Evolutionary conservation across 2,329 filamentous ascomycete species (phyloP).

Genomic region (Cadophora gregata): DNA sequence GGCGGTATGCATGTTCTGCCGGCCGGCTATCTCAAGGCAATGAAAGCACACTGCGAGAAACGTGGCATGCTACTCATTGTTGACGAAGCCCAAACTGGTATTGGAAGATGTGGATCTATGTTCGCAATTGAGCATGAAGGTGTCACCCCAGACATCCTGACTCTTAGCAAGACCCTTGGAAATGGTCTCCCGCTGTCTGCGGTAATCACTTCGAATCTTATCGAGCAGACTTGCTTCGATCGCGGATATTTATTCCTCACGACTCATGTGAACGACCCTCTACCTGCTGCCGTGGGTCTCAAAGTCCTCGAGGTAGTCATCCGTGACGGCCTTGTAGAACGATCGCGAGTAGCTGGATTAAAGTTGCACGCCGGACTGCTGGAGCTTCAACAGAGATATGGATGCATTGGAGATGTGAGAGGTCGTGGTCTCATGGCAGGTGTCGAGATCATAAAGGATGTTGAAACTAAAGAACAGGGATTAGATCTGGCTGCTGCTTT

Average conservation of each 20-base stretch:
- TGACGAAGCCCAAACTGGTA: slow-evolving; percentile 65
- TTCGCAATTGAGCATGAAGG: slow-evolving; percentile 63
- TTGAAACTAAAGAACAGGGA: slow-evolving; percentile 53
- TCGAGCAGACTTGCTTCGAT: slow-evolving; percentile 55
- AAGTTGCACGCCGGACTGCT: slow-evolving; percentile 56
- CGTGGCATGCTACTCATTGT: slow-evolving; percentile 63
- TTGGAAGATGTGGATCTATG: slow-evolving; percentile 62
- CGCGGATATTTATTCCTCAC: slow-evolving; percentile 62
- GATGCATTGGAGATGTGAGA: slow-evolving; percentile 66
- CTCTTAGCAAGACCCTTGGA: slow-evolving; percentile 65
- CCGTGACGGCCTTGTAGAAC: slow-evolving; percentile 55
- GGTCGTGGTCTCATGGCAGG: slow-evolving; percentile 64
- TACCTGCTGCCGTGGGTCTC: slow-evolving; percentile 63
- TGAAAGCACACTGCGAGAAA: slow-evolving; percentile 59
- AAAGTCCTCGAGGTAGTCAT: slow-evolving; percentile 68
- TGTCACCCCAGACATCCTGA: slow-evolving; percentile 63
- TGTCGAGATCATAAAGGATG: slow-evolving; percentile 61
- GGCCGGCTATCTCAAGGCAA: slow-evolving; percentile 60
- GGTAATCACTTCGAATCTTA: slow-evolving; percentile 60
- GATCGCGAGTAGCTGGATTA: slow-evolving; percentile 54
- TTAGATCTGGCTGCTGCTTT: slow-evolving; percentile 54
- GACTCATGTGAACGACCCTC: slow-evolving; percentile 67
- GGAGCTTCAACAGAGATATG: slow-evolving; percentile 56
- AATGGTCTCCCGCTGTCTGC: slow-evolving; percentile 64
- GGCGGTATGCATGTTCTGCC: slow-evolving; percentile 64